These are phyloP conservation scores for Benincasa hispida DNA, from an alignment of 306 rosid genomes.

Conservation along the genomic window DNA sequence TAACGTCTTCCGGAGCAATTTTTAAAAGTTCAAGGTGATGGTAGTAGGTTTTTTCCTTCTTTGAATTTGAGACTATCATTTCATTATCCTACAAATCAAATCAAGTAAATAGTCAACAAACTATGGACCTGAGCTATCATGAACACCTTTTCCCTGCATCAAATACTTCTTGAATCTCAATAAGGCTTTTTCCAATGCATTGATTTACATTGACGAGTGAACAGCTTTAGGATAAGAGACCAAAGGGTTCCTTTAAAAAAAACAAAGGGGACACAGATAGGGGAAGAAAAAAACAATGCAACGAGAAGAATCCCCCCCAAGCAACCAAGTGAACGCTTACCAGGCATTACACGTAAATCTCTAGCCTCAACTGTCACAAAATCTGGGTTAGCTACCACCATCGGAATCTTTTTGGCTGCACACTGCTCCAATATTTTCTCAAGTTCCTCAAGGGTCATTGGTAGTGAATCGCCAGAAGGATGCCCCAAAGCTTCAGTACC, in stretches of 20 bases:
- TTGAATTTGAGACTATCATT: not conserved
- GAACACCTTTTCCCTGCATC: not conserved
- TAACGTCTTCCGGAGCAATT: not conserved
- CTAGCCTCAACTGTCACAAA: slow-evolving; percentile 88
- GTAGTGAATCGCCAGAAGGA: slow-evolving; percentile 43
- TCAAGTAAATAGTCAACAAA: not conserved
- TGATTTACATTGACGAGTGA: not conserved
- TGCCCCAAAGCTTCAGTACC: slow-evolving; percentile 89
- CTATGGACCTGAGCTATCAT: not conserved
- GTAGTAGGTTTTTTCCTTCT: not conserved
- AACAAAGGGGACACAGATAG: not conserved
- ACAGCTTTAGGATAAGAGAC: not conserved
- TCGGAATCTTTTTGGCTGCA: slow-evolving; percentile 68
- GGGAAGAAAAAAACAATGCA: not conserved
- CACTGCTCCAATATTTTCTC: slow-evolving; percentile 64
- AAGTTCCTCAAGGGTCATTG: slow-evolving; percentile 66
- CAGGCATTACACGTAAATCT: slow-evolving; percentile 86
- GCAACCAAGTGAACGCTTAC: slow-evolving; percentile 20
- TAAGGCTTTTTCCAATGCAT: not conserved
- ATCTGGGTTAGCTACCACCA: slow-evolving; percentile 99
- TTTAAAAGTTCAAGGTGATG: not conserved
- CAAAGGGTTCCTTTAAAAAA: not conserved
- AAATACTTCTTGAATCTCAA: not conserved
- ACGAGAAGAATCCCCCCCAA: not conserved
- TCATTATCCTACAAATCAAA: not conserved